These are phyloP conservation scores for Alternaria tenuissima DNA, from an alignment of 2,329 filamentous ascomycete species.

Conservation along the genomic window DNA sequence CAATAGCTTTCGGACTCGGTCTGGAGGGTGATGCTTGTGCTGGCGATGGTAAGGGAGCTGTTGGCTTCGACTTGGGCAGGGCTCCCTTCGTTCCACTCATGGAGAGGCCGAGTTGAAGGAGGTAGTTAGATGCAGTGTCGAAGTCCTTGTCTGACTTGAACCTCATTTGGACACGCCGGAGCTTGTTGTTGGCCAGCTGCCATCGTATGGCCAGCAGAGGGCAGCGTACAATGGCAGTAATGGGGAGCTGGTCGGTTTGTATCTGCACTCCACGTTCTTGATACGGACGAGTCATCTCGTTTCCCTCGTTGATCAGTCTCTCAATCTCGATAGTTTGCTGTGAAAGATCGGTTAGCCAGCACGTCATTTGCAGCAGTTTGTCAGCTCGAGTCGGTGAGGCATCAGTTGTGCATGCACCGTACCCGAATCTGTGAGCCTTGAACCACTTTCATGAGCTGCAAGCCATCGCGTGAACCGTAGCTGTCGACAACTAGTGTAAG, in stretches of 20 bases:
- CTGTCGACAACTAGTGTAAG: constrained; percentile 47
- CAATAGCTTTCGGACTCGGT: not conserved
- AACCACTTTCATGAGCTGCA: constrained; percentile 51
- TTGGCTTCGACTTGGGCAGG: constrained; percentile 18
- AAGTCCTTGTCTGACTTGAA: constrained; percentile 52
- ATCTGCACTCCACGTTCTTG: constrained; percentile 38
- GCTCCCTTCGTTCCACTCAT: constrained; percentile 31
- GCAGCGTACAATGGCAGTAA: constrained; percentile 54
- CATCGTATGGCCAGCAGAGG: constrained; percentile 54
- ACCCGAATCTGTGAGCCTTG: constrained; percentile 55
- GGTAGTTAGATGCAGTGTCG: constrained; percentile 41
- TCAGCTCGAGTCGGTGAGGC: not conserved
- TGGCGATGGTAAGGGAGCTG: constrained; percentile 17
- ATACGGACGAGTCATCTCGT: constrained; percentile 29
- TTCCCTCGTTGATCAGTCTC: constrained; percentile 29
- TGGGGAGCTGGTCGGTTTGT: constrained; percentile 53
- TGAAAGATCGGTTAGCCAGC: constrained; percentile 14
- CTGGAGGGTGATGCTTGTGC: not conserved
- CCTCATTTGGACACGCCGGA: constrained; percentile 56
- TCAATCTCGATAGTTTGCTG: constrained; percentile 39
- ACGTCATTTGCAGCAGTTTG: not conserved
- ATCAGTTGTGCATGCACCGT: constrained; percentile 29
- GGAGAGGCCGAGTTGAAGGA: constrained; percentile 45
- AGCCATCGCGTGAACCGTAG: constrained; percentile 33
- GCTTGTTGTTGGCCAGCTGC: constrained; percentile 47